Evolutionary conservation across 352 stramenopile genomes (phyloP), one percentile per base, ranked within the genome.

Genomic region (Thalassiosira pacifica): DNA sequence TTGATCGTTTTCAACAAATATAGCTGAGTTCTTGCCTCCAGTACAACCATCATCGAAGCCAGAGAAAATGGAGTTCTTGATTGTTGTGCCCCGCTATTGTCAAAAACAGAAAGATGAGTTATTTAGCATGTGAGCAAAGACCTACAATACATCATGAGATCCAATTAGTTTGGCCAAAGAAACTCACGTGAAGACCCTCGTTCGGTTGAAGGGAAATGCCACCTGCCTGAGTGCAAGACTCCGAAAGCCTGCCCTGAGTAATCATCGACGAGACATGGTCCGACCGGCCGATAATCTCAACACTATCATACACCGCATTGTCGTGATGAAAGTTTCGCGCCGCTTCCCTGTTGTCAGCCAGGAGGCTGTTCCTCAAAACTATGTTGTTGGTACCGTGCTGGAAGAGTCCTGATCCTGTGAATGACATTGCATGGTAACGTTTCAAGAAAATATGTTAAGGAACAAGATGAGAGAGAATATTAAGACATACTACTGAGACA

Each of bases 331-430:
- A 82, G 65, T 82, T 82, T 16, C 66, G 45, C 9, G 75, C 75
- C 9, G 75, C 64, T 66, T 82, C 45, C 5, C 57, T 9, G 52
- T 88, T 88, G 34, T 88, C 82, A 37, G 82, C 82, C 22, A 85
- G 42, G n/a, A 85, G 40, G 3, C 60, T 63, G 40, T 67, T 59
- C 45, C 2, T 63, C 10, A 88, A 66, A 2, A 37, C 29, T 22
- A 88, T 82, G 53, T 88, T 88, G 6, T 48, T 73, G 32, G 66
- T 85, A 19, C 68, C 64, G 24, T 85, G 81, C 40, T 84, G 76
- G 71, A 84, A 88, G 8, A 88, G 34, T 22, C 81, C 81, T n/a
- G 60, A 52, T 29, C 32, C 57, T 66, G 13, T n/a, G n/a, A n/a
- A n/a, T n/a, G n/a, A n/a, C n/a, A n/a, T n/a, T n/a, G n/a, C n/a